Conservation (phyloP, 2,329 filamentous ascomycete genomes). For the Thermomyces lanuginosus region DNA sequence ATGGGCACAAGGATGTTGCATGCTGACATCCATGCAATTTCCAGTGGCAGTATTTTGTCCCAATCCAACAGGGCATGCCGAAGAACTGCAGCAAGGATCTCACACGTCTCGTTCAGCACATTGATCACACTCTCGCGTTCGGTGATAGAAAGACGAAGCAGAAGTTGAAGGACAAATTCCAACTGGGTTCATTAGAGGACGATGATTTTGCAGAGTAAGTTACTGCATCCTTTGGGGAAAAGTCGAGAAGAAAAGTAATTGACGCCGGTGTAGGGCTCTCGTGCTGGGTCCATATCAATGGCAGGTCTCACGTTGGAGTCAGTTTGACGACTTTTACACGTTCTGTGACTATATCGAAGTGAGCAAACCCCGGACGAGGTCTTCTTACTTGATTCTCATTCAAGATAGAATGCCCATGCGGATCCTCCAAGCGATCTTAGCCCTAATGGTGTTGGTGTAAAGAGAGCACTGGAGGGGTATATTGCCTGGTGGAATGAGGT, state of each 20-base stretch:
- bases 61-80: slow-evolving; percentile 42
- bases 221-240: not conserved
- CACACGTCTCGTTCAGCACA: slow-evolving; percentile 35
- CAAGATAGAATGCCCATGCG: slow-evolving; percentile 17
- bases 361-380: slow-evolving; percentile 10
- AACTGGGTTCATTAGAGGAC: slow-evolving; percentile 32
- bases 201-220: slow-evolving; percentile 36
- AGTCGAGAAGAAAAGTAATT: slow-evolving; percentile 3
- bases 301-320: slow-evolving; percentile 36
- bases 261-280: slow-evolving; percentile 24
- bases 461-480: slow-evolving; percentile 38
- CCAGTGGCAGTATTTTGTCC: slow-evolving; percentile 41
- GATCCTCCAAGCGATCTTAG: slow-evolving; percentile 17
- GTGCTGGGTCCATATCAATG: slow-evolving; percentile 42
- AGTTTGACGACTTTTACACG: slow-evolving; percentile 19
- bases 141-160: slow-evolving; percentile 28
- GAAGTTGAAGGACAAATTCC: slow-evolving; percentile 37
- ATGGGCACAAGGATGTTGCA: not conserved
- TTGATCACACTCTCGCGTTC: slow-evolving; percentile 34
- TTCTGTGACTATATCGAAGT: slow-evolving; percentile 38
- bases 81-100: slow-evolving; percentile 42
- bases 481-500: slow-evolving; percentile 36
- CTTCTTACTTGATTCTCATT: too few species aligned
- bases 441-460: slow-evolving; percentile 35
- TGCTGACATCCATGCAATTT: not conserved